A percentile compares a stretch with the other conserved stretches of the same genome.
phyloP scores from a whole-genome alignment of 805 yeast species.

The Barnettozyma californica region DNA sequence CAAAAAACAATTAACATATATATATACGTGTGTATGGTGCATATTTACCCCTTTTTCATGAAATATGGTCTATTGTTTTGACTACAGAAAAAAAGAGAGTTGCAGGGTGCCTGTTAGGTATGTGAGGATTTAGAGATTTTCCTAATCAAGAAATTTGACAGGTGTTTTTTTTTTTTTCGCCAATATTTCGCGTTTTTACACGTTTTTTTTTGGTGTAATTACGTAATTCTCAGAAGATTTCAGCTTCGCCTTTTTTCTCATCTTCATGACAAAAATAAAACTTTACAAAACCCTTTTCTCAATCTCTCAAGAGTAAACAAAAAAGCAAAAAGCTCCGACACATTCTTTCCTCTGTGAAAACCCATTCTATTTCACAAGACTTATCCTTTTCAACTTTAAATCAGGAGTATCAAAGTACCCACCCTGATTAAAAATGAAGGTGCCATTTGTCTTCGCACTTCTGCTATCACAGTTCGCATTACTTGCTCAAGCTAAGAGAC shows the following conservation, averaged over 20 bases:
- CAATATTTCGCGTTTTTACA: not conserved
- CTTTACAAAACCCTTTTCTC: not conserved
- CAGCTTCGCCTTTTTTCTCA: not conserved
- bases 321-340: not conserved
- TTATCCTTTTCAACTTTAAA: not conserved
- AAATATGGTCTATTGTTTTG: too few species aligned
- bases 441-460: not conserved
- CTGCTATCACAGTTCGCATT: not conserved
- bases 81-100: too few species aligned
- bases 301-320: not conserved
- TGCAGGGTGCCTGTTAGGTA: too few species aligned
- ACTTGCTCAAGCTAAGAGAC: constrained; percentile 1
- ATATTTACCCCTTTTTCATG: too few species aligned
- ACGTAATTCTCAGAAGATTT: not conserved
- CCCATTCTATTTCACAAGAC: not conserved
- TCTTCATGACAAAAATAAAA: not conserved
- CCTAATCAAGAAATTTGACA: not conserved
- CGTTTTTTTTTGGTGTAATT: not conserved
- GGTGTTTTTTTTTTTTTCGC: not conserved
- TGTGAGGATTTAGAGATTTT: not conserved
- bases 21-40: too few species aligned
- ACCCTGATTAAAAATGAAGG: constrained; percentile 3
- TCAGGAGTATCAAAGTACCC: not conserved
- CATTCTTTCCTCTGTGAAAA: not conserved
- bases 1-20: too few species aligned